Percentiles rank a stretch among this genome's conserved stretches.
Evolutionary conservation across 2,329 filamentous ascomycete species (phyloP).

Genomic region (Magnaporthiopsis rhizophila): DNA sequence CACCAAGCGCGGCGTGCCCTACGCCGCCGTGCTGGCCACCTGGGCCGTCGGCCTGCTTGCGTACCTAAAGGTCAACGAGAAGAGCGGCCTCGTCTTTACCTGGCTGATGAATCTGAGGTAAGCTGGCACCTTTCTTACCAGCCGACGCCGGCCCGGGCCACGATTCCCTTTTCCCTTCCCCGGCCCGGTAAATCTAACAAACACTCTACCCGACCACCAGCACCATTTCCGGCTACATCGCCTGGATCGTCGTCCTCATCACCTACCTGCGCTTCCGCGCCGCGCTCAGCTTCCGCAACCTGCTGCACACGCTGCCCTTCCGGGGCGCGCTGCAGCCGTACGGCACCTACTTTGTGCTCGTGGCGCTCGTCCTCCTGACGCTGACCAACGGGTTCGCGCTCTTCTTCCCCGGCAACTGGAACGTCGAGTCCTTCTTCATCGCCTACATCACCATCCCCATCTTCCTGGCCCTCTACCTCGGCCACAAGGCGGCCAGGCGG

Average conservation of each 20-base stretch:
- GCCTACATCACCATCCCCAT: constrained; percentile 55
- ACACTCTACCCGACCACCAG: constrained; percentile 23
- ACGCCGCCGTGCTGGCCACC: constrained; percentile 42
- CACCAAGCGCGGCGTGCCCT: constrained; percentile 54
- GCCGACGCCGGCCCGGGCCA: not conserved
- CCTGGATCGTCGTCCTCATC: constrained; percentile 51
- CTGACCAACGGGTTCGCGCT: constrained; percentile 70
- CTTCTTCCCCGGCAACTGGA: constrained; percentile 61
- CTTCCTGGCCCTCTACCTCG: constrained; percentile 52
- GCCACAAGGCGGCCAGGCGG: constrained; percentile 46
- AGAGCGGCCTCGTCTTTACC: constrained; percentile 55
- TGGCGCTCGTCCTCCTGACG: constrained; percentile 54
- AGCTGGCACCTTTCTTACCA: constrained; percentile 3
- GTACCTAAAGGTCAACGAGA: constrained; percentile 60
- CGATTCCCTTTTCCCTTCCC: too few species aligned
- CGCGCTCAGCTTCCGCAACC: constrained; percentile 44
- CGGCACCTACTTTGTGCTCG: constrained; percentile 52
- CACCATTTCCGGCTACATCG: constrained; percentile 52
- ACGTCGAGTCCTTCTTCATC: constrained; percentile 53
- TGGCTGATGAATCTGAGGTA: constrained; percentile 51
- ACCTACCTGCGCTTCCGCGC: constrained; percentile 52
- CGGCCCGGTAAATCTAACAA: not conserved
- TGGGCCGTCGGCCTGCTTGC: constrained; percentile 56
- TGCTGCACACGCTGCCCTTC: constrained; percentile 44
- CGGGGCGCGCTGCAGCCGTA: constrained; percentile 50